Evolutionary conservation across 345 rosid genomes (phyloP).

Genomic region (Heritiera littoralis): DNA sequence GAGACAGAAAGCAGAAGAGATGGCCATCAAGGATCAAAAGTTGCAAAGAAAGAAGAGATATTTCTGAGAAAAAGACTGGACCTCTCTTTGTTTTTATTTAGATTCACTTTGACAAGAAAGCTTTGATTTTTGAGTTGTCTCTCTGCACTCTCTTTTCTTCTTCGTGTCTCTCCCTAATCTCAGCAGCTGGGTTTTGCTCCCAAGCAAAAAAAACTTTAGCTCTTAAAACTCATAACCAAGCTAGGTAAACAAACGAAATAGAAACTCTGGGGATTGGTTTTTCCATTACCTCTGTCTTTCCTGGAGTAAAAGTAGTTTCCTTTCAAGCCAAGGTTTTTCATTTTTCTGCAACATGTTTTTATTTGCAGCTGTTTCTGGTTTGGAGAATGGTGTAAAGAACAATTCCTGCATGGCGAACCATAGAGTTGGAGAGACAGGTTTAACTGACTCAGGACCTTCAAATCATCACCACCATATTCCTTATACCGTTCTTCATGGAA

Average conservation of each 20-base stretch:
- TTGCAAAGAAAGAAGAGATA: constrained; percentile 19
- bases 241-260: constrained; percentile 32
- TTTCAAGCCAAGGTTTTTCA: background rate
- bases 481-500: constrained; percentile 70
- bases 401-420: constrained; percentile 70
- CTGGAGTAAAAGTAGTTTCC: background rate
- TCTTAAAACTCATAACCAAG: constrained; percentile 24
- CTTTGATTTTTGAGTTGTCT: constrained; percentile 38
- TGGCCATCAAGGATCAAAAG: constrained; percentile 45
- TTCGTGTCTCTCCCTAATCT: background rate
- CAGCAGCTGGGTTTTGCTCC: constrained; percentile 26
- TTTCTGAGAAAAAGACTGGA: constrained; percentile 52
- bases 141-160: constrained; percentile 14
- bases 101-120: constrained; percentile 53
- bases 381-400: constrained; percentile 35
- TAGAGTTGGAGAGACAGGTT: constrained; percentile 69
- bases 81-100: constrained; percentile 45
- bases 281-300: constrained; percentile 39
- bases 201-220: constrained; percentile 1
- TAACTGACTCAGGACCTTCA: constrained; percentile 64
- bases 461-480: constrained; percentile 69
- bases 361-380: constrained; percentile 24
- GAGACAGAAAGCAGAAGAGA: constrained; percentile 45
- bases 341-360: constrained; percentile 15
- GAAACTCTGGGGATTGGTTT: constrained; percentile 11